Conservation (phyloP, 768 basidiomycete species). For the Cystobasidium onofrii region DNA sequence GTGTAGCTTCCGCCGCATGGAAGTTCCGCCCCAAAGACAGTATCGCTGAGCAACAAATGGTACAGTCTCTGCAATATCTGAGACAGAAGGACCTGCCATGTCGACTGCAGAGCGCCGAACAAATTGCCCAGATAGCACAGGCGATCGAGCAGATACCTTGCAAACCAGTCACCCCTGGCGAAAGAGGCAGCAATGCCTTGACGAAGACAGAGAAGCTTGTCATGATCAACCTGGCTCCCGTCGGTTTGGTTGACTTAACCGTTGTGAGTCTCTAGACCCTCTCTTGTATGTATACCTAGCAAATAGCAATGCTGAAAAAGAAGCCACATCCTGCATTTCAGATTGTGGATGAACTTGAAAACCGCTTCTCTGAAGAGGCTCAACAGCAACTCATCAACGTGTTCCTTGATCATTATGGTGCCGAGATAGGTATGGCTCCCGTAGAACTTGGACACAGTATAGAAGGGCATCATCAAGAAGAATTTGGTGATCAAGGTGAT, state of each 20-base stretch:
- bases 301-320: too few species aligned
- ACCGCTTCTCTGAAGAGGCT: slow-evolving; percentile 20
- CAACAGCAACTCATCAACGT: slow-evolving; percentile 5
- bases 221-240: slow-evolving; percentile 12
- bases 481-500: neutral
- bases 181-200: neutral
- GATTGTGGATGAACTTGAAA: slow-evolving; percentile 22
- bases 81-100: slow-evolving; percentile 23
- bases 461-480: slow-evolving; percentile 2
- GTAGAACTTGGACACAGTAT: neutral
- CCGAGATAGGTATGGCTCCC: neutral
- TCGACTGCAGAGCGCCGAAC: neutral
- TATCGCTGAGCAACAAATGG: too few species aligned
- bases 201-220: slow-evolving; percentile 31
- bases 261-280: neutral
- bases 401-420: slow-evolving; percentile 18
- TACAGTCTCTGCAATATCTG: slow-evolving; percentile 21
- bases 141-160: neutral
- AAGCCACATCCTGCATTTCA: neutral
- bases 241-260: neutral
- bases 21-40: too few species aligned
- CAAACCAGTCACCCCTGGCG: neutral
- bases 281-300: neutral
- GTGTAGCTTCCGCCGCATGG: neutral
- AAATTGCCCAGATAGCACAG: neutral